phyloP scores from a whole-genome alignment of 2,329 filamentous ascomycete genomes.

The Aspergillus alliaceus region DNA sequence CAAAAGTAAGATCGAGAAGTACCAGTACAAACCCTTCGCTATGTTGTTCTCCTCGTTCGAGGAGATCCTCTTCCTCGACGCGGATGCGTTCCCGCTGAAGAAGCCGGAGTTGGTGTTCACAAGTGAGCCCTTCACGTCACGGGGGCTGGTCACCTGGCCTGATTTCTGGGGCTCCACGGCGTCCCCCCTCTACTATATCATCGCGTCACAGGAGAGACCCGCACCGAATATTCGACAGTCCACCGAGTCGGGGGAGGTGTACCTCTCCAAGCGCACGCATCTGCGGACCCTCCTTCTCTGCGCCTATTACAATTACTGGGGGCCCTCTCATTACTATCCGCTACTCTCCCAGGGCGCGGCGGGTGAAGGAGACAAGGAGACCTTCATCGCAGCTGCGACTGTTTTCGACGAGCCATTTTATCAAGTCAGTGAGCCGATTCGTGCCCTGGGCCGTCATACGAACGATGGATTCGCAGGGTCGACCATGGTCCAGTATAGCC shows the following conservation, averaged over 20 bases:
- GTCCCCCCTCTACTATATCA: slow-evolving; percentile 38
- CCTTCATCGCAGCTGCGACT: slow-evolving; percentile 47
- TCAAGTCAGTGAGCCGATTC: slow-evolving; percentile 41
- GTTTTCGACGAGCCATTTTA: slow-evolving; percentile 46
- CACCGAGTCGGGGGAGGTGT: slow-evolving; percentile 46
- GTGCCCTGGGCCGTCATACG: slow-evolving; percentile 32
- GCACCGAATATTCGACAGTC: slow-evolving; percentile 27
- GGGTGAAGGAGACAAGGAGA: slow-evolving; percentile 54
- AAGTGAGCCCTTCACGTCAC: slow-evolving; percentile 40
- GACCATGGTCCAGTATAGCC: slow-evolving; percentile 42
- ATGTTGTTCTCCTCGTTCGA: slow-evolving; percentile 53
- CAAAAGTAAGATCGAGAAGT: slow-evolving; percentile 37
- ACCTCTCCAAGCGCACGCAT: slow-evolving; percentile 46
- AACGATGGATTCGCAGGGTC: slow-evolving; percentile 35
- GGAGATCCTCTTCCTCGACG: slow-evolving; percentile 50
- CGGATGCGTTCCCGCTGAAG: slow-evolving; percentile 46
- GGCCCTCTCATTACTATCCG: slow-evolving; percentile 46
- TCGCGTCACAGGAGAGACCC: slow-evolving; percentile 30
- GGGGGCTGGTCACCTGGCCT: slow-evolving; percentile 47
- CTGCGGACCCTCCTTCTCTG: slow-evolving; percentile 43
- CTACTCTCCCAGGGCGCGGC: slow-evolving; percentile 48
- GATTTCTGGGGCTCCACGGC: slow-evolving; percentile 47
- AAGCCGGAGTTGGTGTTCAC: slow-evolving; percentile 44
- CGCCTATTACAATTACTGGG: slow-evolving; percentile 52
- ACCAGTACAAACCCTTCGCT: slow-evolving; percentile 50